phyloP scores from a whole-genome alignment of 75 land plant genomes.

The Cunninghamia lanceolata region DNA sequence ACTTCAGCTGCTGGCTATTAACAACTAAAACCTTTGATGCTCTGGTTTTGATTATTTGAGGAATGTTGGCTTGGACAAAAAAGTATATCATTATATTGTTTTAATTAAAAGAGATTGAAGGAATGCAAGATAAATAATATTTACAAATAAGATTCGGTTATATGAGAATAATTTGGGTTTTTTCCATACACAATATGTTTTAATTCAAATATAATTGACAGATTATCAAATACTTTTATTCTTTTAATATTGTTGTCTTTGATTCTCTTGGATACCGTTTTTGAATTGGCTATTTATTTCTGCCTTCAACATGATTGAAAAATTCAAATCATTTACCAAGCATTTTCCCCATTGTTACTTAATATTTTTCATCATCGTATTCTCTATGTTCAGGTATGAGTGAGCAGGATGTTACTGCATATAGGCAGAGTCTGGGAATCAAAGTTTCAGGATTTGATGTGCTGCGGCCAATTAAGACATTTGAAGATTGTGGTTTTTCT shows the following conservation, averaged over 20 bases:
- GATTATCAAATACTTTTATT: neutral
- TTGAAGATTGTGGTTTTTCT: slow-evolving; percentile 91
- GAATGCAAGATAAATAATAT: neutral
- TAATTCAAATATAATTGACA: neutral
- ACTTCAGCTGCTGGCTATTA: neutral
- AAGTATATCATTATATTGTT: neutral
- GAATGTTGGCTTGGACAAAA: neutral
- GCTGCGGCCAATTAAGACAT: slow-evolving; percentile 72
- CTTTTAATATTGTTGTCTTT: neutral
- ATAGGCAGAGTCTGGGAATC: slow-evolving; percentile 70
- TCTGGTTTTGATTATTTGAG: neutral
- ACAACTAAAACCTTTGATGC: neutral
- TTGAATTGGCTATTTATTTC: neutral
- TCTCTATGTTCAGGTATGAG: slow-evolving; percentile 69
- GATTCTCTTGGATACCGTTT: neutral
- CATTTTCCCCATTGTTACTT: neutral
- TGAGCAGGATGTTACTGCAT: slow-evolving; percentile 74
- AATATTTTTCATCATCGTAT: neutral
- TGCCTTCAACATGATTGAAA: neutral
- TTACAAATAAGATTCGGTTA: neutral
- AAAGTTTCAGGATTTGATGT: slow-evolving; percentile 97
- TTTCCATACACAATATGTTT: neutral
- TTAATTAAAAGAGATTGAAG: neutral
- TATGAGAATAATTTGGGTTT: neutral
- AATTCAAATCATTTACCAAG: neutral